Conservation (phyloP, 2,329 filamentous ascomycete genomes). For the Xylaria sp. region DNA sequence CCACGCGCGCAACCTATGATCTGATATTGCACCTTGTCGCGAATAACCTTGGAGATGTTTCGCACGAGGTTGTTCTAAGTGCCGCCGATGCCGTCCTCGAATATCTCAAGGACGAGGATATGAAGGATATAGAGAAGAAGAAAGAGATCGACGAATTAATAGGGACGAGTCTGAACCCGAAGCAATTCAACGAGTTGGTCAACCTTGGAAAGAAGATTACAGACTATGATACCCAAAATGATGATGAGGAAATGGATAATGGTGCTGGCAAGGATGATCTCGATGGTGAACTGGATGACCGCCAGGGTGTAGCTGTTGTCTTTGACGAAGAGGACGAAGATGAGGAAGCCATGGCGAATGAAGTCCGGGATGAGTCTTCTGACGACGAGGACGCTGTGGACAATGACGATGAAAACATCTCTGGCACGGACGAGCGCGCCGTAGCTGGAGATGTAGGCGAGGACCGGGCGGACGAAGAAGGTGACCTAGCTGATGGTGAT, state of each 20-base stretch:
- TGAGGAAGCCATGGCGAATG: conserved; percentile 79
- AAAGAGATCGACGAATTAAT: conserved; percentile 95
- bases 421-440: conserved; percentile 64
- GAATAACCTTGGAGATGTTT: conserved; percentile 88
- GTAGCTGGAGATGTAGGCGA: conserved; percentile 61
- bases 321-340: conserved; percentile 95
- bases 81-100: conserved; percentile 93
- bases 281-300: conserved; percentile 86
- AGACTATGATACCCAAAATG: conserved; percentile 96
- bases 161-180: conserved; percentile 81
- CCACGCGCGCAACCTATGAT: conserved; percentile 92
- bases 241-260: conserved; percentile 87
- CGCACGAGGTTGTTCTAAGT: conserved; percentile 90
- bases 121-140: conserved; percentile 99
- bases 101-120: conserved; percentile 90
- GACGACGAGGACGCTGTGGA: conserved; percentile 79
- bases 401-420: conserved; percentile 67
- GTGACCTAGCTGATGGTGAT: conserved; percentile 68
- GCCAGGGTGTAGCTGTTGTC: conserved; percentile 95
- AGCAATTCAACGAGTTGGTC: conserved; percentile 96
- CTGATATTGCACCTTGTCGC: conserved; percentile 92
- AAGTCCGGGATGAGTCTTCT: conserved; percentile 88
- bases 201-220: conserved; percentile 99
- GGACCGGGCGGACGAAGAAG: conserved; percentile 62
- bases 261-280: conserved; percentile 71